A percentile compares a stretch with the other conserved stretches of the same genome.
Evolutionary conservation across 2,329 filamentous ascomycete species (phyloP).

Genomic region (Trichoderma atrobrunneum): DNA sequence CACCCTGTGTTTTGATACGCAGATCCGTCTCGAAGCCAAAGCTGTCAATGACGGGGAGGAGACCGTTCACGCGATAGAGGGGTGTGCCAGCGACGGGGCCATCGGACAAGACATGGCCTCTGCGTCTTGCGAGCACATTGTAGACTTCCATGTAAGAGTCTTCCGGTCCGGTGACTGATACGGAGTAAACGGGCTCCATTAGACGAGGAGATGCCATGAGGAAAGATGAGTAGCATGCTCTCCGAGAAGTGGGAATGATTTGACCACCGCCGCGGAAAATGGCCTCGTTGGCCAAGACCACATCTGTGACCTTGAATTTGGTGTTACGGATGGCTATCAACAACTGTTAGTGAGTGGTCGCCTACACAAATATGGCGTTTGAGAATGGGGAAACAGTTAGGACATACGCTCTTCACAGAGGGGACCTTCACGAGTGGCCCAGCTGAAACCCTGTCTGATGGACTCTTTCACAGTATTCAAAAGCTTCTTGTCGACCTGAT

Average conservation of each 20-base stretch:
- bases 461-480: constrained; percentile 85
- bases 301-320: constrained; percentile 94
- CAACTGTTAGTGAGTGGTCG: constrained; percentile 26
- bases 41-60: constrained; percentile 93
- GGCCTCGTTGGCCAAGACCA: constrained; percentile 79
- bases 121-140: constrained; percentile 81
- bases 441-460: constrained; percentile 93
- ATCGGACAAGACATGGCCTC: constrained; percentile 92
- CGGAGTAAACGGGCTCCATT: constrained; percentile 94
- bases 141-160: constrained; percentile 87
- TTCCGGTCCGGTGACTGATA: constrained; percentile 88
- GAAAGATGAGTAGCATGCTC: constrained; percentile 94
- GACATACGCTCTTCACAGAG: constrained; percentile 93
- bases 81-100: constrained; percentile 92
- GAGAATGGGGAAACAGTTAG: neutral
- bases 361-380: no score
- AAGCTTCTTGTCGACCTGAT: constrained; percentile 82
- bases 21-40: constrained; percentile 98
- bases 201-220: constrained; percentile 93
- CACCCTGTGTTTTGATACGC: constrained; percentile 90
- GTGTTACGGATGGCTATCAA: constrained; percentile 87
- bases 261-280: constrained; percentile 96
- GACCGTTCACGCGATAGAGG: constrained; percentile 83
- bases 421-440: constrained; percentile 92
- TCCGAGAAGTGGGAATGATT: constrained; percentile 90